Conservation (phyloP, 768 basidiomycete species). For the Hypsizygus marmoreus region DNA sequence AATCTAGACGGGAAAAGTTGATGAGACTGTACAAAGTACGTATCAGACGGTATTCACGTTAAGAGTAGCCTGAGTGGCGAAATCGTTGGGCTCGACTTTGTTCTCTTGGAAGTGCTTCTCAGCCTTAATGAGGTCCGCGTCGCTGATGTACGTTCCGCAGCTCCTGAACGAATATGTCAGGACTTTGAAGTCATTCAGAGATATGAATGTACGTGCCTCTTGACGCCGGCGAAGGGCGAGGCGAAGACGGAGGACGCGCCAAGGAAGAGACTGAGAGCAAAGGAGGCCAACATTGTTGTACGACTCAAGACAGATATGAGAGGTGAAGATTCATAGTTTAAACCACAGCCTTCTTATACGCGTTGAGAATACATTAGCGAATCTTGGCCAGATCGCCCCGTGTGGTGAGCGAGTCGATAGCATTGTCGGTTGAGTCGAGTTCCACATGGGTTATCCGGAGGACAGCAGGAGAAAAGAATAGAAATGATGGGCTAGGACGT, state of each 20-base stretch:
- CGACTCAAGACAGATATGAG: constrained; percentile 10
- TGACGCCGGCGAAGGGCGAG: constrained; percentile 23
- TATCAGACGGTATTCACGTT: constrained; percentile 16
- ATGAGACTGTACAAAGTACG: background rate
- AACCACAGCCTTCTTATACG: constrained; percentile 6
- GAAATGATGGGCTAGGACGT: constrained; percentile 8
- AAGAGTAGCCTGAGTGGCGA: constrained; percentile 15
- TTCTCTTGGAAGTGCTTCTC: constrained; percentile 46
- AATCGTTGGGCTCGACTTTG: constrained; percentile 28
- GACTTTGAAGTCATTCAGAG: background rate
- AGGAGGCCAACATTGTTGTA: constrained; percentile 29
- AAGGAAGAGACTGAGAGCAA: constrained; percentile 29
- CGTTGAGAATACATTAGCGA: background rate
- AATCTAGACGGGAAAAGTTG: constrained; percentile 26
- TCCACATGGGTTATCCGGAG: constrained; percentile 2
- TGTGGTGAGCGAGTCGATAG: constrained; percentile 5
- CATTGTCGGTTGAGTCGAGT: background rate
- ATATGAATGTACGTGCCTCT: constrained; percentile 14
- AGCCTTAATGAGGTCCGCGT: constrained; percentile 31
- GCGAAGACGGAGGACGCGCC: constrained; percentile 29
- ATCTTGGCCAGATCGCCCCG: background rate
- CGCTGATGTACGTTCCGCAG: constrained; percentile 41
- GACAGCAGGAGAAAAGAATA: constrained; percentile 3
- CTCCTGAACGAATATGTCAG: constrained; percentile 20
- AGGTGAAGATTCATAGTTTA: constrained; percentile 1